Percentiles rank a stretch among this genome's conserved stretches.
Evolutionary conservation across 2,329 filamentous ascomycete genomes (phyloP).

Genomic region (Annulohypoxylon truncatum): DNA sequence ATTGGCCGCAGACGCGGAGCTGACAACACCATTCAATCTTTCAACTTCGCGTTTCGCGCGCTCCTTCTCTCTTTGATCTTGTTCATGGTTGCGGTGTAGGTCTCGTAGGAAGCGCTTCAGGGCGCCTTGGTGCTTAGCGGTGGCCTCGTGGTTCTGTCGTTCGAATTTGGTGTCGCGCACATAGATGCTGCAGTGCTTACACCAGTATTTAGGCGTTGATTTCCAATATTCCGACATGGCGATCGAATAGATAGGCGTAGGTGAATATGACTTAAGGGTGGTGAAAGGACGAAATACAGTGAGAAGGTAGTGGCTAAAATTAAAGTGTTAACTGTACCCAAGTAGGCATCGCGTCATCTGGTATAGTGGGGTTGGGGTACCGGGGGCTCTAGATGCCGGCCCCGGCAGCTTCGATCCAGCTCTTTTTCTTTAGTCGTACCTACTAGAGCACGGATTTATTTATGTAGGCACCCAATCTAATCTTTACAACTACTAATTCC

Average conservation of each 20-base stretch:
- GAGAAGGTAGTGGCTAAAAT: not conserved
- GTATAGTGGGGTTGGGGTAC: not conserved
- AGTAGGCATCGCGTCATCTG: not conserved
- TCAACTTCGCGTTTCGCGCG: constrained; percentile 86
- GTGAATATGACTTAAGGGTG: not conserved
- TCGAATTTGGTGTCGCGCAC: constrained; percentile 94
- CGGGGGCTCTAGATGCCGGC: too few species aligned
- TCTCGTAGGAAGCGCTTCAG: constrained; percentile 92
- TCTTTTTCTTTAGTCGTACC: too few species aligned
- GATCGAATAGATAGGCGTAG: not conserved
- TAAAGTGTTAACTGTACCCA: not conserved
- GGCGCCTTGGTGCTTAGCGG: constrained; percentile 82
- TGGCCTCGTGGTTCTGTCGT: constrained; percentile 88
- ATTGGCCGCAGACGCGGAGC: constrained; percentile 54
- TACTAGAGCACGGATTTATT: too few species aligned
- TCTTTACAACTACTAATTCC: too few species aligned
- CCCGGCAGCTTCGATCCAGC: too few species aligned
- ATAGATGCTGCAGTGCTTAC: constrained; percentile 92
- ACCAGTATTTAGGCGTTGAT: constrained; percentile 97
- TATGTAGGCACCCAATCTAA: too few species aligned
- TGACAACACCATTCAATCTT: constrained; percentile 81
- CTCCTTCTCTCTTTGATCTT: constrained; percentile 83
- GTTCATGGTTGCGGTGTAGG: constrained; percentile 85
- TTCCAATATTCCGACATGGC: constrained; percentile 98
- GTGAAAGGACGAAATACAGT: not conserved